Evolutionary conservation across 352 stramenopile genomes (phyloP).

Genomic region (Pythium rishiriense): DNA sequence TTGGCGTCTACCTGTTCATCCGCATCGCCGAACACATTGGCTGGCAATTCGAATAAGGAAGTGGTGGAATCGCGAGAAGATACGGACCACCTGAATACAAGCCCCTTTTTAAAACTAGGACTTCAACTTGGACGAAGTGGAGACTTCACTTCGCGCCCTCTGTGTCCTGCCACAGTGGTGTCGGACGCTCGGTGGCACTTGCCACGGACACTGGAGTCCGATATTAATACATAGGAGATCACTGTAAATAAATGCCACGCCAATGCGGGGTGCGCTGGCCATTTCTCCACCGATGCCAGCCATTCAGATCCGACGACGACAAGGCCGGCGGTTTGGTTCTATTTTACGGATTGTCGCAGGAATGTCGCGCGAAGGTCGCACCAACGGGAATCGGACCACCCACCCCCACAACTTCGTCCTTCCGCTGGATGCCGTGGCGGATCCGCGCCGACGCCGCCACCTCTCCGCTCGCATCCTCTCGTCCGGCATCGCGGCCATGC

Average conservation of each 20-base stretch:
- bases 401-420: neutral
- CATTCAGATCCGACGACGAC: neutral
- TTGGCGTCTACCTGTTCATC: conserved; percentile 25
- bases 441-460: neutral
- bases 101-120: neutral
- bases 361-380: conserved; percentile 25
- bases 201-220: too few species aligned
- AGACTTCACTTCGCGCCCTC: too few species aligned
- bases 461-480: neutral
- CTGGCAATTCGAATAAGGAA: neutral
- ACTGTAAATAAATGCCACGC: too few species aligned
- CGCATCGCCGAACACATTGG: conserved; percentile 18
- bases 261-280: neutral
- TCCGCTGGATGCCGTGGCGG: neutral
- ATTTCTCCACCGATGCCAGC: neutral
- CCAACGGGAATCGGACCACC: neutral
- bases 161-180: neutral
- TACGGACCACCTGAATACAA: neutral
- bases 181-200: too few species aligned
- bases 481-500: conserved; percentile 2
- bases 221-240: too few species aligned
- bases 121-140: conserved; percentile 16
- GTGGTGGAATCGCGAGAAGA: neutral
- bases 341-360: conserved; percentile 7
- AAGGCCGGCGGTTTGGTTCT: neutral